Base-by-base conservation (phyloP, 352 stramenopile genomes). In the Plasmopara viticola region DNA sequence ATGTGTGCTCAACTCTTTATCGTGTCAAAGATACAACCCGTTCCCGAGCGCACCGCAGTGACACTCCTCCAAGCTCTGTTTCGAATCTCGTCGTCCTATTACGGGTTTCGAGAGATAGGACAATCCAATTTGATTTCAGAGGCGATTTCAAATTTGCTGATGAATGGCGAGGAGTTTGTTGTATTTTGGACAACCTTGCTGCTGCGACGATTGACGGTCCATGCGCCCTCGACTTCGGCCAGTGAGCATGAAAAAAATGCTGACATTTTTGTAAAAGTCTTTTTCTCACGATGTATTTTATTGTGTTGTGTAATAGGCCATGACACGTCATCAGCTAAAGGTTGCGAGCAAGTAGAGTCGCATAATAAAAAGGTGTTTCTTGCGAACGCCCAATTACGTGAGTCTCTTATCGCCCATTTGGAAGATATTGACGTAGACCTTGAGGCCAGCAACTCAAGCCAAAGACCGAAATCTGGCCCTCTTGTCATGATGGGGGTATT, bases 401-500 rank as follows among this genome's bases (percentile, higher is more conserved):
- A 85, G 28, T 81, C 79, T 6, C 68, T 94, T 10, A 63, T 91
- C 5, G 66, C 47, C 2, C 73, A 81, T 25, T 41, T 94, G n/a
- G 64, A 80, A 31, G 65, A 72, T 55, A 73, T 89, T 17, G 67
- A 83, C 17, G 56, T 86, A 25, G 68, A 78, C 39, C 64, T 64
- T 7, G 52, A 53, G 8, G 42, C 45, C 13, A 56, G 51, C n/a
- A 63, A 35, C 56, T 41, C 51, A 7, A 44, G 28, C 47, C 31
- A 46, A 3, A 47, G 44, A 10, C 52, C 44, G 5, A 58, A 29
- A 15, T 60, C 42, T 47, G 83, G 82, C 0, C 80, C 85, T 25
- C 73, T 97, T 35, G 85, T 96, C 35, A 71, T 97, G 46, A 96
- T 98, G 84, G 87, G 86, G 1, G 58, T 95, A 46, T 77, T 96